phyloP scores from a whole-genome alignment of 2,329 filamentous ascomycete genomes.

The Akanthomyces muscarius region DNA sequence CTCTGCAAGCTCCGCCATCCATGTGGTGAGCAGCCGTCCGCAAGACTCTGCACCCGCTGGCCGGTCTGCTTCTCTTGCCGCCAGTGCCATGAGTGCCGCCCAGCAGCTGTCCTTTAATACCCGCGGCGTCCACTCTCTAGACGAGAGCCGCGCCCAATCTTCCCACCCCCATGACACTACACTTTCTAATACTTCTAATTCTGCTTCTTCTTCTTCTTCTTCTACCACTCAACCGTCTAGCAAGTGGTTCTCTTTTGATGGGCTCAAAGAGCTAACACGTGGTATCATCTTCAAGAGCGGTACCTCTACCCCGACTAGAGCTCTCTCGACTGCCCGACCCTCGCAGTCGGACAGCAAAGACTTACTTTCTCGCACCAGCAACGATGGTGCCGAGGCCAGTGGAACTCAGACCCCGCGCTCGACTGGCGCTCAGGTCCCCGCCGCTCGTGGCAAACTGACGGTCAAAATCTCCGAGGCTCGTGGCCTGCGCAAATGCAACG shows the following conservation, averaged over 20 bases:
- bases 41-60: slow-evolving; percentile 10
- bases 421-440: slow-evolving; percentile 58
- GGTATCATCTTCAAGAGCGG: slow-evolving; percentile 76
- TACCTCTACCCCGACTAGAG: slow-evolving; percentile 82
- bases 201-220: slow-evolving; percentile 35
- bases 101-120: slow-evolving; percentile 14
- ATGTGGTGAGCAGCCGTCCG: slow-evolving; percentile 3
- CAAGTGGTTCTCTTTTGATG: slow-evolving; percentile 61
- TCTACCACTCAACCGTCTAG: slow-evolving; percentile 38
- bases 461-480: slow-evolving; percentile 86
- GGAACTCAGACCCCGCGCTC: slow-evolving; percentile 52
- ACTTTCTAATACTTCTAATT: slow-evolving; percentile 47
- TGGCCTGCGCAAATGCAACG: slow-evolving; percentile 73
- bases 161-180: slow-evolving; percentile 25
- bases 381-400: slow-evolving; percentile 43
- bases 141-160: slow-evolving; percentile 10
- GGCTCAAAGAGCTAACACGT: slow-evolving; percentile 86
- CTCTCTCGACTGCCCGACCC: slow-evolving; percentile 64
- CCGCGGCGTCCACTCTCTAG: slow-evolving; percentile 14
- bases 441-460: slow-evolving; percentile 80
- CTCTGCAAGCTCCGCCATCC: slow-evolving; percentile 26
- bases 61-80: slow-evolving; percentile 13
- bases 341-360: slow-evolving; percentile 45
- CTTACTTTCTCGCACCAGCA: slow-evolving; percentile 36
- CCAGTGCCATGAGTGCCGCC: slow-evolving; percentile 6